Percentiles rank a stretch among this genome's conserved stretches.
Evolutionary conservation across 106 monocot species (phyloP).

Genomic region (Amphibolis antarctica): DNA sequence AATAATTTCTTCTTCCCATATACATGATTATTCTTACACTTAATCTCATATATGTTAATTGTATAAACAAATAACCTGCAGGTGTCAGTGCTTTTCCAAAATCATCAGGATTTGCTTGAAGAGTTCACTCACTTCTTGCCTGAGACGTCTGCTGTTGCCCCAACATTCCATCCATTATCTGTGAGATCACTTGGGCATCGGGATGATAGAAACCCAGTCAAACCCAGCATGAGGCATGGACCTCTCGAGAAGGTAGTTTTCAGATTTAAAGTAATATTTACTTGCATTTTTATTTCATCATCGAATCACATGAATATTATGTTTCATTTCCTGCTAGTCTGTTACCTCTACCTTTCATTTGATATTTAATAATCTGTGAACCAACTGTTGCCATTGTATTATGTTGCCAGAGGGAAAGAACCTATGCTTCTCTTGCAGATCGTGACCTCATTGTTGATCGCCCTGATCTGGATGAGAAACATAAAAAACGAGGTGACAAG

Average conservation of each 20-base stretch:
- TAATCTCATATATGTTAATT: not conserved
- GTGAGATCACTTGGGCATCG: conserved; percentile 39
- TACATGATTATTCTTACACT: not conserved
- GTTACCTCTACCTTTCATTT: not conserved
- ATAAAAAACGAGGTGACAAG: conserved; percentile 56
- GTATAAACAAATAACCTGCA: conserved; percentile 12
- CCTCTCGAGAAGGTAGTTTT: conserved; percentile 38
- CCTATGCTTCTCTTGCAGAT: conserved; percentile 33
- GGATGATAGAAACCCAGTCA: conserved; percentile 44
- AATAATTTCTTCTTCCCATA: not conserved
- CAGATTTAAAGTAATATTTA: not conserved
- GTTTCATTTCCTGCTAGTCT: too few relatives aligned
- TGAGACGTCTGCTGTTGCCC: conserved; percentile 27
- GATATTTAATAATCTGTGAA: not conserved
- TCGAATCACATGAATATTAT: too few relatives aligned
- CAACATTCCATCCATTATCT: conserved; percentile 26
- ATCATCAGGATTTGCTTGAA: conserved; percentile 77
- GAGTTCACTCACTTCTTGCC: conserved; percentile 96
- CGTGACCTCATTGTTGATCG: conserved; percentile 78
- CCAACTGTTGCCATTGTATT: conserved; percentile 1
- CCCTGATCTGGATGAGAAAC: conserved; percentile 58
- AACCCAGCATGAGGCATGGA: conserved; percentile 23
- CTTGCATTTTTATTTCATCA: not conserved
- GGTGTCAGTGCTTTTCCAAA: conserved; percentile 67
- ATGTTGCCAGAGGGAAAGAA: conserved; percentile 52